Evolutionary conservation across 768 basidiomycete genomes (phyloP).

Genomic region (Sporobolomyces roseus): DNA sequence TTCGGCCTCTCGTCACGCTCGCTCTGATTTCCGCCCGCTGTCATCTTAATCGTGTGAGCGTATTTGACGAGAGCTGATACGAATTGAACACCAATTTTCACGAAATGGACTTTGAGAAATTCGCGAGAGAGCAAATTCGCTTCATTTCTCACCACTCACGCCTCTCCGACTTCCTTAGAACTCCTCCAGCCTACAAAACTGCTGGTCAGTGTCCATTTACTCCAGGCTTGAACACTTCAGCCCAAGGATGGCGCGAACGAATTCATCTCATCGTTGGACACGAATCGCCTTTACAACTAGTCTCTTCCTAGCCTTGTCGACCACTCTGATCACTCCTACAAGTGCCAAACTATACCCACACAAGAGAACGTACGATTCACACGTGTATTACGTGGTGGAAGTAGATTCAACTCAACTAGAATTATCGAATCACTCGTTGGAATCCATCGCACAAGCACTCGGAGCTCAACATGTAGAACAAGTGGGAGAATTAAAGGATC

Average conservation of each 20-base stretch:
- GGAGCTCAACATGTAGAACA: constrained; percentile 82
- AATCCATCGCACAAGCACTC: constrained; percentile 58
- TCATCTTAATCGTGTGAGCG: too few species aligned
- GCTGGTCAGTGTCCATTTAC: too few species aligned
- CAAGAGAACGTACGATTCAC: constrained; percentile 51
- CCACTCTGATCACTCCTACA: background rate
- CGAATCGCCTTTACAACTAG: constrained; percentile 4
- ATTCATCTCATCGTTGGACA: background rate
- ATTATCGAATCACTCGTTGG: constrained; percentile 52
- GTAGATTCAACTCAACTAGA: constrained; percentile 48
- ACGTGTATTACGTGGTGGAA: constrained; percentile 68
- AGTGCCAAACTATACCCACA: constrained; percentile 23
- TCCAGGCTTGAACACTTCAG: background rate
- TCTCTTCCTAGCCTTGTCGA: background rate
- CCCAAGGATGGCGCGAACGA: background rate
- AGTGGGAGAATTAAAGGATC: constrained; percentile 71
- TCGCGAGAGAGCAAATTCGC: background rate
- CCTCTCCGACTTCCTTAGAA: background rate
- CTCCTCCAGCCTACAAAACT: too few species aligned
- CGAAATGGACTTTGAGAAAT: too few species aligned
- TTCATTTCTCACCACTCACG: background rate
- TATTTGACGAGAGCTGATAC: too few species aligned
- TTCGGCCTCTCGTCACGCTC: too few species aligned
- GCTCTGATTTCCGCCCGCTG: too few species aligned
- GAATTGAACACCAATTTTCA: too few species aligned